Evolutionary conservation across 2,329 filamentous ascomycete genomes (phyloP).

Genomic region (Allantophomopsis cytisporea): DNA sequence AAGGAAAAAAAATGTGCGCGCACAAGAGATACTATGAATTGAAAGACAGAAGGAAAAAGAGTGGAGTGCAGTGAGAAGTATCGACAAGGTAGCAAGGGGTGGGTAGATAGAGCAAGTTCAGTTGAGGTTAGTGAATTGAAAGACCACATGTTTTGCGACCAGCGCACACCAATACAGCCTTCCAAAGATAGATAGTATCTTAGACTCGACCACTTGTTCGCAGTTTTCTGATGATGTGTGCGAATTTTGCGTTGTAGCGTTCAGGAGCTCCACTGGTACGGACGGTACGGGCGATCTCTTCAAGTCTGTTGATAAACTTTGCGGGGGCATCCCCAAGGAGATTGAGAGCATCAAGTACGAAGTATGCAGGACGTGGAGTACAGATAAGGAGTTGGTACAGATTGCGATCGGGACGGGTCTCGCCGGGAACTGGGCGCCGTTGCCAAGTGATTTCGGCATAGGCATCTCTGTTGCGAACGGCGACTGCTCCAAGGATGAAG

Average conservation of each 20-base stretch:
- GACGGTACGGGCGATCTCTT: not conserved
- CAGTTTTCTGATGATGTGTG: too few species aligned
- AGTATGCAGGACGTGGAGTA: not conserved
- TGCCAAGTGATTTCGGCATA: not conserved
- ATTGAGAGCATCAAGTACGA: not conserved
- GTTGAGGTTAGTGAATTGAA: too few species aligned
- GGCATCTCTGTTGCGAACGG: constrained; percentile 1
- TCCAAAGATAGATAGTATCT: too few species aligned
- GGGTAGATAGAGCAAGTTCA: too few species aligned
- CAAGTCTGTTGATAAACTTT: not conserved
- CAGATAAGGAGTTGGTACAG: not conserved
- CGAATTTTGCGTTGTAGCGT: not conserved
- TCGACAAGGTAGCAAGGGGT: too few species aligned
- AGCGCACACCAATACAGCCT: too few species aligned
- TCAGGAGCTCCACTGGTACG: not conserved
- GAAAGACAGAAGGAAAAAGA: too few species aligned
- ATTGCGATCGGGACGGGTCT: not conserved
- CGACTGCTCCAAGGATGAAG: not conserved
- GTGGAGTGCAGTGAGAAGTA: too few species aligned
- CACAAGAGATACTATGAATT: too few species aligned
- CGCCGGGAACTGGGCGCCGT: not conserved
- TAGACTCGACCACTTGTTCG: too few species aligned
- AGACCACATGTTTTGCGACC: too few species aligned
- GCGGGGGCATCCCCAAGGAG: not conserved
- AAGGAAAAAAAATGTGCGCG: too few species aligned